Evolutionary conservation across 1,139 yeast genomes (phyloP), one percentile per base, ranked within the genome.

Genomic region (Geotrichum klebahnii): DNA sequence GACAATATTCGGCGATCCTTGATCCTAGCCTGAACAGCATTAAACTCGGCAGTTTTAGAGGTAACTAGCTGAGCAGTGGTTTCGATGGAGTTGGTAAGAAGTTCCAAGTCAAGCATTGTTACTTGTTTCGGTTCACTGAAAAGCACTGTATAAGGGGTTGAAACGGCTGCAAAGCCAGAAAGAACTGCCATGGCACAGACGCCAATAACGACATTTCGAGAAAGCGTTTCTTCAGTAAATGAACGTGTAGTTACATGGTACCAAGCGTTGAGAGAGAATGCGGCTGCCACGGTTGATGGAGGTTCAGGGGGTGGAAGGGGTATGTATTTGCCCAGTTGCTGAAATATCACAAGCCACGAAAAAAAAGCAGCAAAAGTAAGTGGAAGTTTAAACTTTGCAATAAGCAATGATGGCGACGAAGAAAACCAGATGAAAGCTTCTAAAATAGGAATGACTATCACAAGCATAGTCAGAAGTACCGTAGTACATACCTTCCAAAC

Each of bases 141-240:
- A 57, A 66, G 69, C 45, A 55, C 71, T 54, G 67, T 71, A 67
- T 76, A 77, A 1, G 84, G 81, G 0, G 88, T 81, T n/a, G 89
- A 75, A 14, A 81, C 78, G 10, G 89, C 81, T 1, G 92, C 92
- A 40, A 85, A 71, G 0, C 94, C 95, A 2, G 89, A 81, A 35
- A 86, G 67, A 0, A 78, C 64, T 0, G 90, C 88, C 75, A 84
- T 81, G 35, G 82, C 69, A 0, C 87, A 79, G 23, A 85, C 81
- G 1, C 95, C 95, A 14, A 81, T 74, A 46, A 85, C 75, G 2
- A 86, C 81, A 3, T 85, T 69, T 55, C 84, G 79, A 47, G 83
- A 80, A 33, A 82, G 72, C 22, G 67, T 57, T 45, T 65, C 67
- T 44, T 64, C 69, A 20, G 61, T 55, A 44, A 63, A 53, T 6